A percentile compares a stretch with the other conserved stretches of the same genome.
phyloP scores from a whole-genome alignment of 2,329 filamentous ascomycete genomes.

The Dissoconium aciculare region DNA sequence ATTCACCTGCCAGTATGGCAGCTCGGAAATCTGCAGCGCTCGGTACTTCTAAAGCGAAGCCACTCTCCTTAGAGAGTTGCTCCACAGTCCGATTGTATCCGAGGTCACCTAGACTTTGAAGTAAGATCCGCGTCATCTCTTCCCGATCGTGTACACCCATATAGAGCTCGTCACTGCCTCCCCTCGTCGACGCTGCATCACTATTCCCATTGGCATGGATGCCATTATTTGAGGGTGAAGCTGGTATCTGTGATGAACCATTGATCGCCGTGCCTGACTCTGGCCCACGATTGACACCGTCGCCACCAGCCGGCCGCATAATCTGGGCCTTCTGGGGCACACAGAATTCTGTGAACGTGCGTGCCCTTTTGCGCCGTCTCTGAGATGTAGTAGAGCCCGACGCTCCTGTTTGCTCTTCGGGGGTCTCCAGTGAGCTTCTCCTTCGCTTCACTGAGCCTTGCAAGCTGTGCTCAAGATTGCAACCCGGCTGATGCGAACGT shows the following conservation, averaged over 20 bases:
- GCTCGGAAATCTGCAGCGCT: constrained; percentile 74
- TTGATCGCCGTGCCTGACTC: constrained; percentile 23
- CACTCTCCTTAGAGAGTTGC: constrained; percentile 64
- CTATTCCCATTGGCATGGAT: constrained; percentile 28
- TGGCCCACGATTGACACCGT: constrained; percentile 28
- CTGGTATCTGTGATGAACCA: constrained; percentile 26
- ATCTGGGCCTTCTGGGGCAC: too few relatives aligned
- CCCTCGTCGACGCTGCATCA: constrained; percentile 9
- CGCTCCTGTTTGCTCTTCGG: too few relatives aligned
- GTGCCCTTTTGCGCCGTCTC: too few relatives aligned
- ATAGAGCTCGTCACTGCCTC: constrained; percentile 38
- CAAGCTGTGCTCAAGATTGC: too few relatives aligned
- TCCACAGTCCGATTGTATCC: constrained; percentile 69
- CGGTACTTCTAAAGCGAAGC: constrained; percentile 70
- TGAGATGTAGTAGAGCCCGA: too few relatives aligned
- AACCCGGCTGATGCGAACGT: too few relatives aligned
- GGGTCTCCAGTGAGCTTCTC: too few relatives aligned
- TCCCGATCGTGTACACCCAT: constrained; percentile 72
- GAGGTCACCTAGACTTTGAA: constrained; percentile 79
- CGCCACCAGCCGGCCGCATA: constrained; percentile 26
- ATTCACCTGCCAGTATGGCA: constrained; percentile 66
- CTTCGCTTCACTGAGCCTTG: too few relatives aligned
- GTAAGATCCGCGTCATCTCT: constrained; percentile 81
- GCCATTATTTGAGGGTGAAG: constrained; percentile 27
- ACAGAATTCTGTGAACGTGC: too few relatives aligned